Evolutionary conservation across 352 stramenopile genomes (phyloP).

Genomic region (Poterioochromonas sp.): DNA sequence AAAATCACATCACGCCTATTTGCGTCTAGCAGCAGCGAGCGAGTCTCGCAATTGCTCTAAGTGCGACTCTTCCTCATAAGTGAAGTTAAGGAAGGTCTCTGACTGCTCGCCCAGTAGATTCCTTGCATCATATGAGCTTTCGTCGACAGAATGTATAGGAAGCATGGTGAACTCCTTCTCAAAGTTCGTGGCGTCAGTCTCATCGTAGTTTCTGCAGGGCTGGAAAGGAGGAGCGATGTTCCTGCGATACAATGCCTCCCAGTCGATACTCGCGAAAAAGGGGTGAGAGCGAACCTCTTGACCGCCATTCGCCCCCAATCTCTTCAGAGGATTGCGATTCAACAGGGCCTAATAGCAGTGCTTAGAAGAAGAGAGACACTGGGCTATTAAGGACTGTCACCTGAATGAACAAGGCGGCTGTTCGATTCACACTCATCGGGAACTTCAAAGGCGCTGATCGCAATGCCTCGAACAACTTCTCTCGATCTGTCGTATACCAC

Average conservation of each 20-base stretch:
- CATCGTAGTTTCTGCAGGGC: background rate
- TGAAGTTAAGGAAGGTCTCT: conserved; percentile 17
- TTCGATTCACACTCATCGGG: background rate
- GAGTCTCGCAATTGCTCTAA: background rate
- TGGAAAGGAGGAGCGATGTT: conserved; percentile 1
- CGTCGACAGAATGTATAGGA: conserved; percentile 2
- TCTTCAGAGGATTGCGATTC: conserved; percentile 4
- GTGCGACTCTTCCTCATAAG: conserved; percentile 23
- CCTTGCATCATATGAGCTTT: background rate
- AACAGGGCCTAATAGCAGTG: background rate
- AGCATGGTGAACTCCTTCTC: conserved; percentile 22
- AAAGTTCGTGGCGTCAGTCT: background rate
- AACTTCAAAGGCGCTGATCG: conserved; percentile 1
- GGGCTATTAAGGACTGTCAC: background rate
- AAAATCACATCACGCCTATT: background rate
- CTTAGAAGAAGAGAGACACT: background rate
- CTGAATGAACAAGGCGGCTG: conserved; percentile 8
- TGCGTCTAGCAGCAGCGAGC: background rate
- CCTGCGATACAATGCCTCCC: background rate
- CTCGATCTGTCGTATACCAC: conserved; percentile 23
- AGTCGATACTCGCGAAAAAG: conserved; percentile 22
- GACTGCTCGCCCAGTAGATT: background rate
- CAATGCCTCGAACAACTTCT: conserved; percentile 31
- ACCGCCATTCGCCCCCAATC: conserved; percentile 11
- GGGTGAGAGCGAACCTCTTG: background rate